These are phyloP conservation scores for Apiospora sp. DNA, from an alignment of 2,329 filamentous ascomycete species.

Conservation along the genomic window DNA sequence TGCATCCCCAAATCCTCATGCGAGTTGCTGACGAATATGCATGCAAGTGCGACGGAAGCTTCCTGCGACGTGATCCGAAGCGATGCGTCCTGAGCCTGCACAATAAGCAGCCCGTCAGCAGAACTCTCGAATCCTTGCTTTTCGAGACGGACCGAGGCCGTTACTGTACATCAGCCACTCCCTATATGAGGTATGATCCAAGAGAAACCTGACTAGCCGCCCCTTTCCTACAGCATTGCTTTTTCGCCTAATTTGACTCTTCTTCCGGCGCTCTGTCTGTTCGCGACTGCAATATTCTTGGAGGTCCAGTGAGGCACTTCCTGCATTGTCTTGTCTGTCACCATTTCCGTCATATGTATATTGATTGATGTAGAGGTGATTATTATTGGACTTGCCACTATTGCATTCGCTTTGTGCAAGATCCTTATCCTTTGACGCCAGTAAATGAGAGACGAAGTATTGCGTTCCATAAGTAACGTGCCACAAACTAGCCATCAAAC, in stretches of 20 bases:
- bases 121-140: background rate
- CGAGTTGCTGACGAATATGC: background rate
- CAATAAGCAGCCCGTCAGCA: background rate
- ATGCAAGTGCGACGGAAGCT: background rate
- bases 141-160: background rate
- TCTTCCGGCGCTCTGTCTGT: background rate
- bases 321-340: background rate
- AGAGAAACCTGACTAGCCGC: too few relatives aligned
- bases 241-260: background rate
- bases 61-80: background rate
- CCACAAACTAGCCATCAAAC: background rate
- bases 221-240: background rate
- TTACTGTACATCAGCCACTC: background rate
- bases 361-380: background rate
- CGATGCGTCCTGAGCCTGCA: background rate
- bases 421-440: background rate
- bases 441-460: background rate
- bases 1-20: background rate
- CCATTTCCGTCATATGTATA: background rate
- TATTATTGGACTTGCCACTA: background rate
- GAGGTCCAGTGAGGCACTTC: background rate
- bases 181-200: background rate
- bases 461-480: background rate
- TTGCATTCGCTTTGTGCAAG: background rate
- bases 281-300: background rate